Base-by-base conservation (phyloP, 257 asterid species). In the Lithospermum erythrorhizon region DNA sequence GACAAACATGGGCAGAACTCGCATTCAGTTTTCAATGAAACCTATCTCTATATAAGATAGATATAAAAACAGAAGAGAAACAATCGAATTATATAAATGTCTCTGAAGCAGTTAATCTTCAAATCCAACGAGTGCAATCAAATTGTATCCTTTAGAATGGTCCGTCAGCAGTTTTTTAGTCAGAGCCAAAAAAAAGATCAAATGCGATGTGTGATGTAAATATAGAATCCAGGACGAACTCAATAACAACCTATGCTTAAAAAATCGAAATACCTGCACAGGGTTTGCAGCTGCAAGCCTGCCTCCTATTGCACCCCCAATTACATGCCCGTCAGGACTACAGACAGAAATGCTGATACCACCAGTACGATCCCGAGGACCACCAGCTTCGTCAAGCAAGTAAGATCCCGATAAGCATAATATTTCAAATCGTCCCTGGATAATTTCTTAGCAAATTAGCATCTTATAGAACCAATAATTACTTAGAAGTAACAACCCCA, bases 231-330 rank as follows among this genome's bases (percentile, higher is more conserved):
- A 16, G 2, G 52, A 37, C 55, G 53, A 29, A 60, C 48, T 41
- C 22, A 57, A 63, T 21, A 59, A 29, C 20, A 35, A 16, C 21
- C 18, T 8, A 41, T 13, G 17, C 49, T 41, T 14, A 65, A 20
- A 51, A 18, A 29, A 9, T n/a, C n/a, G 14, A 57, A 24, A 11
- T 58, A 84, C 87, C 89, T 84, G 94, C 27, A 77, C 80, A 8
- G 82, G 78, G 54, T 66, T 73, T 47, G 86, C 78, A 1, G 93
- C 93, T 9, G 75, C 65, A 41, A 84, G 86, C 61, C 72, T 75
- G 52, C 93, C 93, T 59, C 88, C 93, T 59, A 84, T 60, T 22
- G 89, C 89, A 70, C 94, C 94, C 1, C 94, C 94, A 54, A 84
- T 72, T 22, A 84, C 73, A 35, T 75, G 87, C 29, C 89, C 89